Evolutionary conservation across 139 green algal species (phyloP).

Genomic region (Pedinophyceae sp.): DNA sequence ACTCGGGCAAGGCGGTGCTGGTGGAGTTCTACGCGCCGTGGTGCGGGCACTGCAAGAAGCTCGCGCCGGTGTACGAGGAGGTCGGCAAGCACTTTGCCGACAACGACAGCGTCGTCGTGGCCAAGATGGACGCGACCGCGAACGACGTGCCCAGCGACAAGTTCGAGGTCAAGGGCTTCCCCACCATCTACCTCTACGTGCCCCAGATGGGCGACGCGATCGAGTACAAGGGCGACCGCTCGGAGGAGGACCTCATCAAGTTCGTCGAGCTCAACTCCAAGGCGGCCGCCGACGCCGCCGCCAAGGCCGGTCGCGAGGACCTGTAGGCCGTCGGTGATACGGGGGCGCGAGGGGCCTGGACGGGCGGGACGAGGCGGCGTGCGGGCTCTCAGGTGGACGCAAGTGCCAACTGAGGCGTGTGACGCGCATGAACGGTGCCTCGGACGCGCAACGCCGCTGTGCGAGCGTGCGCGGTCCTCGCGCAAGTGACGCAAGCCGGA

Average conservation of each 20-base stretch:
- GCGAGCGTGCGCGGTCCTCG: too few relatives aligned
- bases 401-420: too few relatives aligned
- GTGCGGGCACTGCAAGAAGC: constrained; percentile 43
- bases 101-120: constrained; percentile 32
- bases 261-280: constrained; percentile 8
- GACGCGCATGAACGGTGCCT: too few relatives aligned
- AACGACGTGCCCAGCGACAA: constrained; percentile 29
- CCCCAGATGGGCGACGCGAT: background rate
- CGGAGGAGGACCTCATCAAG: constrained; percentile 13
- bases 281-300: background rate
- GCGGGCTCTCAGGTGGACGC: too few relatives aligned
- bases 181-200: constrained; percentile 19
- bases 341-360: too few relatives aligned
- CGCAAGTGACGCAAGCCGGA: too few relatives aligned
- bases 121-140: constrained; percentile 48
- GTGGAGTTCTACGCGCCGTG: constrained; percentile 51
- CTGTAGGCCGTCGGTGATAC: too few relatives aligned
- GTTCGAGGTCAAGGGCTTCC: constrained; percentile 22
- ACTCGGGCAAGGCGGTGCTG: constrained; percentile 29
- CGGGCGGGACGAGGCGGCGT: too few relatives aligned
- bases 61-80: constrained; percentile 34
- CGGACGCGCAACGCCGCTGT: too few relatives aligned
- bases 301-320: too few relatives aligned
- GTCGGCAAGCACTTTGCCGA: constrained; percentile 17
- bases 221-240: constrained; percentile 12